phyloP scores from a whole-genome alignment of 2,329 filamentous ascomycete genomes.

The Colletotrichum nymphaeae region DNA sequence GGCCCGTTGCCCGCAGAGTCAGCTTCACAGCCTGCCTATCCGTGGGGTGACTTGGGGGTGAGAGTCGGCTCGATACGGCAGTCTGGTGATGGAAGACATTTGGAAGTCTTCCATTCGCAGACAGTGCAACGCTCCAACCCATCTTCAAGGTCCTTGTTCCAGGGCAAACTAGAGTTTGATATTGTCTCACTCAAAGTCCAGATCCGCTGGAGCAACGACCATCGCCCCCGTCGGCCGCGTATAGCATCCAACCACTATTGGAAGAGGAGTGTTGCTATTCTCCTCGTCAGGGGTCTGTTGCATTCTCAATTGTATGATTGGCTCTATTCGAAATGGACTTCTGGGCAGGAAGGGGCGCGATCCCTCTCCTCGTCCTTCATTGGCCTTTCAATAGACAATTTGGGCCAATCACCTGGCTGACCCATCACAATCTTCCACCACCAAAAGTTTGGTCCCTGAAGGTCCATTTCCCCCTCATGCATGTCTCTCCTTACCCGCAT shows the following conservation, averaged over 20 bases:
- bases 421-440: conserved; percentile 24
- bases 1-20: not conserved
- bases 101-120: conserved; percentile 30
- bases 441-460: conserved; percentile 9
- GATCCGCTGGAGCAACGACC: conserved; percentile 5
- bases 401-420: conserved; percentile 32
- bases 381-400: conserved; percentile 29
- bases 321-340: conserved; percentile 18
- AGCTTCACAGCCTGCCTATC: not conserved
- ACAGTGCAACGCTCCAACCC: conserved; percentile 9
- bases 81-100: conserved; percentile 19
- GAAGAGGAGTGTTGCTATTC: not conserved
- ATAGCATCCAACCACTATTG: conserved; percentile 19
- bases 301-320: conserved; percentile 13
- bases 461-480: conserved; percentile 37
- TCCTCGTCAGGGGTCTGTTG: not conserved
- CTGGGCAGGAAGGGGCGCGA: conserved; percentile 24
- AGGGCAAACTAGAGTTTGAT: conserved; percentile 14
- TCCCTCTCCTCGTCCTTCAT: conserved; percentile 39
- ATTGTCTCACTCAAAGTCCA: conserved; percentile 13
- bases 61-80: not conserved
- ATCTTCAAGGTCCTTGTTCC: conserved; percentile 6
- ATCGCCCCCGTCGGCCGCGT: conserved; percentile 8
- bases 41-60: not conserved
- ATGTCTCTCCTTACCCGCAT: conserved; percentile 47